A percentile compares a stretch with the other conserved stretches of the same genome.
Conservation (phyloP, 305 asterid genomes). For the Rubia tinctorum region DNA sequence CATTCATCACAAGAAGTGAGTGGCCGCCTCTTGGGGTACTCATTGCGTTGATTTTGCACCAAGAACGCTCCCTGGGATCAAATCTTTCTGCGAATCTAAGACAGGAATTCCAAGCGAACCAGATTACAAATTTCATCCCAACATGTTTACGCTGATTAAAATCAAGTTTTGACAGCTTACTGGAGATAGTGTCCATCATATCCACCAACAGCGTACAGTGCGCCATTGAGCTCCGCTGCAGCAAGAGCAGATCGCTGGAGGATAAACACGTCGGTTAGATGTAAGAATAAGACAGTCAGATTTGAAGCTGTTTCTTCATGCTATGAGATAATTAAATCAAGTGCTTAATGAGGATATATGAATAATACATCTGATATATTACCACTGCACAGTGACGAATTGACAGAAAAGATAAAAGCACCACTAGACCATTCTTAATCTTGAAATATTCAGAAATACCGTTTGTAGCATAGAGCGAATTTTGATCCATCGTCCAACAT, state of each 20-base stretch:
- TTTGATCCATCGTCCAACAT: slow-evolving; percentile 68
- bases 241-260: slow-evolving; percentile 70
- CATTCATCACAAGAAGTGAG: slow-evolving; percentile 57
- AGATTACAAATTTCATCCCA: not conserved
- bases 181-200: slow-evolving; percentile 62
- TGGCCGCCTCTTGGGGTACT: slow-evolving; percentile 55
- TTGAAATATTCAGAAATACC: slow-evolving; percentile 28
- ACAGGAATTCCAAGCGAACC: not conserved
- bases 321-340: not conserved
- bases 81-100: slow-evolving; percentile 85
- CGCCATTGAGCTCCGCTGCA: slow-evolving; percentile 73
- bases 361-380: not conserved
- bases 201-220: slow-evolving; percentile 79
- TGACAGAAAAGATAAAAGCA: not conserved
- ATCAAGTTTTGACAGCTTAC: slow-evolving; percentile 35
- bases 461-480: slow-evolving; percentile 72
- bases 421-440: no score
- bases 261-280: not conserved
- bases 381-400: no score
- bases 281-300: no score
- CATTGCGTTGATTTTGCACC: slow-evolving; percentile 65
- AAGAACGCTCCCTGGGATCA: slow-evolving; percentile 83
- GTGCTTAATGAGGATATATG: no score
- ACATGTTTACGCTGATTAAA: slow-evolving; percentile 1
- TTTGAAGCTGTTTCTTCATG: no score